Percentiles rank a stretch among this genome's conserved stretches.
Conservation (phyloP, 2,329 filamentous ascomycete genomes). For the Neocucurbitaria cava region DNA sequence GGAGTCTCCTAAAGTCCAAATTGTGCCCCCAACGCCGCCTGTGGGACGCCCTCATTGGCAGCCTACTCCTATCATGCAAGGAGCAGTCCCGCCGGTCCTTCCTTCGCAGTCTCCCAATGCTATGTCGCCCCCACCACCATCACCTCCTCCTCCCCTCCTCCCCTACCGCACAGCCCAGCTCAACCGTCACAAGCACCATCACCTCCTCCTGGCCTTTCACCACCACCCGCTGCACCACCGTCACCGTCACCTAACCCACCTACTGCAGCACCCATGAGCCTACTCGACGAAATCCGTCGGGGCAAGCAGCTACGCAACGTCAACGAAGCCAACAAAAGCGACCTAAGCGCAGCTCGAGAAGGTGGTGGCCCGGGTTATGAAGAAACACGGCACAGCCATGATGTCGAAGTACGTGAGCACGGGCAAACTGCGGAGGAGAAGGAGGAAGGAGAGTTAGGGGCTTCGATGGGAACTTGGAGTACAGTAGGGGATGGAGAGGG, state of each 20-base stretch:
- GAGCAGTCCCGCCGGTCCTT: neutral
- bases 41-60: neutral
- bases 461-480: neutral
- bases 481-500: neutral
- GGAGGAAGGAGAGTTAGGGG: neutral
- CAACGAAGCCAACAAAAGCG: constrained; percentile 1
- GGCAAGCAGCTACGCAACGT: constrained; percentile 6
- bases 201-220: neutral
- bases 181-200: neutral
- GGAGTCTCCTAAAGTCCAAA: neutral
- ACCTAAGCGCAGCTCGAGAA: neutral
- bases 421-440: constrained; percentile 12
- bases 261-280: neutral
- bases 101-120: neutral
- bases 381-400: constrained; percentile 12
- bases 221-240: neutral
- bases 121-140: neutral
- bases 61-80: neutral
- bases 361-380: constrained; percentile 6
- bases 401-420: constrained; percentile 16
- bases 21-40: neutral
- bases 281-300: constrained; percentile 3
- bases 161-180: neutral
- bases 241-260: neutral
- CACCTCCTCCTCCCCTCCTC: neutral